These are phyloP conservation scores for Capsicum pubescens DNA, from an alignment of 257 asterid genomes.

Conservation along the genomic window DNA sequence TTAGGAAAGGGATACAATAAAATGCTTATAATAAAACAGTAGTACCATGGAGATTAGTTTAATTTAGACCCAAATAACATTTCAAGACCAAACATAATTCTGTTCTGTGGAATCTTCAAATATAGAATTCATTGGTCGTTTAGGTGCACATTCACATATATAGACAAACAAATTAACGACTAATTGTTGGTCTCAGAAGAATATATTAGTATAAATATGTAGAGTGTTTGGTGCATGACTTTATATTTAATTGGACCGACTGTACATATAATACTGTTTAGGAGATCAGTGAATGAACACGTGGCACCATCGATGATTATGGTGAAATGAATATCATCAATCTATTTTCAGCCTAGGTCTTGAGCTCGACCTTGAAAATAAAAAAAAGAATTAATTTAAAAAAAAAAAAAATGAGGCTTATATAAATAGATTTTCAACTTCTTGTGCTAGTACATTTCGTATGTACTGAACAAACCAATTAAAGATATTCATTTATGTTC, in stretches of 20 bases:
- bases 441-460: too few species aligned
- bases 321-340: too few species aligned
- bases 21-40: background rate
- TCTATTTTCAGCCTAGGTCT: too few species aligned
- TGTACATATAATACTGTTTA: background rate
- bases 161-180: background rate
- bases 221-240: background rate
- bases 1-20: background rate
- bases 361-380: too few species aligned
- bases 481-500: too few species aligned
- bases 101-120: constrained; percentile 4
- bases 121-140: background rate
- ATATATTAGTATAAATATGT: too few species aligned
- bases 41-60: background rate
- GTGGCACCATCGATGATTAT: background rate
- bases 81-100: background rate
- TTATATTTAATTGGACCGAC: background rate
- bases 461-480: too few species aligned
- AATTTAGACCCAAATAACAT: background rate
- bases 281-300: background rate
- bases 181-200: background rate
- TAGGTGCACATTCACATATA: background rate
- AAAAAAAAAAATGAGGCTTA: too few species aligned
- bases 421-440: too few species aligned
- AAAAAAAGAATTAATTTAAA: too few species aligned